phyloP scores from a whole-genome alignment of 148 eudicot genomes.

The Dysphania ambrosioides region DNA sequence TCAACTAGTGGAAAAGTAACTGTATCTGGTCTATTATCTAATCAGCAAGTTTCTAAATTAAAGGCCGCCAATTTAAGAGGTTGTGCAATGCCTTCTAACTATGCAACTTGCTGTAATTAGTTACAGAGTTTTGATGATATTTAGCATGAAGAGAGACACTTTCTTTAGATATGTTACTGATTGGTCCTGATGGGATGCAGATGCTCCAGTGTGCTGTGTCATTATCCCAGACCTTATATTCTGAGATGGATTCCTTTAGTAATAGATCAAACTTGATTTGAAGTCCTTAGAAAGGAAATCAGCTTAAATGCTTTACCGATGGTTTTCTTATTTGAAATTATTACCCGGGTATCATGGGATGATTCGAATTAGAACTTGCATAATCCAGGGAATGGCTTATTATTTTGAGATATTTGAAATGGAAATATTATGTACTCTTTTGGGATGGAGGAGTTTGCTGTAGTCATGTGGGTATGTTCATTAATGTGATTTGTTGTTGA shows the following conservation, averaged over 20 bases:
- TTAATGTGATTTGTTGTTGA: conserved; percentile 7
- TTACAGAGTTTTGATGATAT: background rate
- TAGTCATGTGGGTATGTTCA: background rate
- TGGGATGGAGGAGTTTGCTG: background rate
- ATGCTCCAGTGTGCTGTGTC: background rate
- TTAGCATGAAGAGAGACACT: background rate
- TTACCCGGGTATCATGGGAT: background rate
- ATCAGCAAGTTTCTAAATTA: conserved; percentile 49
- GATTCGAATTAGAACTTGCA: background rate
- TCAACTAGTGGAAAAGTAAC: conserved; percentile 57
- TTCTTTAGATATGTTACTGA: no score
- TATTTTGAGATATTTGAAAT: background rate
- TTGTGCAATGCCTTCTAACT: conserved; percentile 12
- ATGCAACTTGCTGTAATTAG: background rate
- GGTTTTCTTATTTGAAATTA: background rate
- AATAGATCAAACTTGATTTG: background rate
- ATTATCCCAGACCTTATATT: background rate
- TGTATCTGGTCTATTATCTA: conserved; percentile 51
- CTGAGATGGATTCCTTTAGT: background rate
- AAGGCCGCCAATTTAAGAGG: conserved; percentile 53
- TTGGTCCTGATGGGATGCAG: background rate
- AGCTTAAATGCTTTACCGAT: background rate
- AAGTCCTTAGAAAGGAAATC: background rate
- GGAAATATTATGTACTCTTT: background rate
- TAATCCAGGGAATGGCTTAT: background rate